phyloP scores from a whole-genome alignment of 768 basidiomycete species.

The Trametes meyenii region DNA sequence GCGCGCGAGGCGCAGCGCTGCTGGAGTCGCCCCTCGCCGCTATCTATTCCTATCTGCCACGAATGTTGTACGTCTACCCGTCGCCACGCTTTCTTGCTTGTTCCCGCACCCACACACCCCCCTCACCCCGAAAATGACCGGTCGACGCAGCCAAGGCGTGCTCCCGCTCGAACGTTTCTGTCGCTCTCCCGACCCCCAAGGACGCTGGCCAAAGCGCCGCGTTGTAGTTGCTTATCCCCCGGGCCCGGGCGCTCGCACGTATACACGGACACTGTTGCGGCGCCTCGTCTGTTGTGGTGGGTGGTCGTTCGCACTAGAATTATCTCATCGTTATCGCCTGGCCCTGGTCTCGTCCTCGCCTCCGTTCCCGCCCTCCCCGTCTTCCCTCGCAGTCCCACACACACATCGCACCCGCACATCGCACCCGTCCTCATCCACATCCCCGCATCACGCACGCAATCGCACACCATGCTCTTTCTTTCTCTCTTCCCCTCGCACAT shows the following conservation, averaged over 20 bases:
- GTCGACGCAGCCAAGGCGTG: constrained; percentile 2
- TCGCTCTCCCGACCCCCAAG: background rate
- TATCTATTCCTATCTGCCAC: constrained; percentile 29
- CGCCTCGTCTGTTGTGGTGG: constrained; percentile 3
- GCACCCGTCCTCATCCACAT: background rate
- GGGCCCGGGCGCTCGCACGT: constrained; percentile 11
- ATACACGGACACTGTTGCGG: constrained; percentile 18
- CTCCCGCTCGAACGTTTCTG: background rate
- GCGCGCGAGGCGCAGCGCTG: constrained; percentile 1
- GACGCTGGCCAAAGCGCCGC: background rate
- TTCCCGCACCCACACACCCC: too few species aligned
- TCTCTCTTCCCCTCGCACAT: background rate
- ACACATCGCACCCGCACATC: constrained; percentile 1
- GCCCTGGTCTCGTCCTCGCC: background rate
- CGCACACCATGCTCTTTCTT: background rate
- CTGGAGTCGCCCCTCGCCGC: constrained; percentile 1
- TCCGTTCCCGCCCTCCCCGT: background rate
- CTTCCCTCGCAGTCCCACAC: background rate
- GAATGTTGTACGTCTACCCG: constrained; percentile 16
- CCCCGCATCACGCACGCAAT: background rate
- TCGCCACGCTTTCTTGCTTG: background rate
- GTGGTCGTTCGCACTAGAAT: background rate
- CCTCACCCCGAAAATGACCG: constrained; percentile 8
- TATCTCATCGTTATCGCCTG: background rate
- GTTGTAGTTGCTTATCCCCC: background rate